These are phyloP conservation scores for Bauhinia variegata DNA, from an alignment of 306 rosid genomes.

Conservation along the genomic window DNA sequence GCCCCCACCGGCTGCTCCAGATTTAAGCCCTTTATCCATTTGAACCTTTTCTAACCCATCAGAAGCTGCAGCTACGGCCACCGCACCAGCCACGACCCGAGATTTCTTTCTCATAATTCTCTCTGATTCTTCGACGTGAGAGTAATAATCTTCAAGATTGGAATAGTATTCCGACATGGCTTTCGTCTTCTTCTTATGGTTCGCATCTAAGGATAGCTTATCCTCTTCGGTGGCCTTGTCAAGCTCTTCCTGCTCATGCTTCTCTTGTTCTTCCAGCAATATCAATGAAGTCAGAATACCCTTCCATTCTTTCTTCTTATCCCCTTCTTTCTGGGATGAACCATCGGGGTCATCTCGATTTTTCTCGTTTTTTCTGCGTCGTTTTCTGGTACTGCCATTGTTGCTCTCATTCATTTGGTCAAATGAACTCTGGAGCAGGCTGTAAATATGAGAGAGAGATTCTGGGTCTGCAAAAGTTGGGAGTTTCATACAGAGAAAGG, in stretches of 20 bases:
- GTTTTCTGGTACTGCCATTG: conserved; percentile 29
- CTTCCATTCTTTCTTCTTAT: conserved; percentile 52
- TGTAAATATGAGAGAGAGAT: conserved; percentile 42
- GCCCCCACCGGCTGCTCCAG: conserved; percentile 36
- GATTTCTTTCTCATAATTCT: conserved; percentile 54
- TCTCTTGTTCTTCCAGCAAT: conserved; percentile 64
- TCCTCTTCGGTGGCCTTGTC: conserved; percentile 55
- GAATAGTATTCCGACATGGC: conserved; percentile 58
- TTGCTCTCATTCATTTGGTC: conserved; percentile 38
- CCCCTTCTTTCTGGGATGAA: conserved; percentile 26
- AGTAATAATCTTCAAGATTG: conserved; percentile 46
- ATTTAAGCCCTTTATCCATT: conserved; percentile 30
- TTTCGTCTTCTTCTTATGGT: conserved; percentile 55
- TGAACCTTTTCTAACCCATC: conserved; percentile 33
- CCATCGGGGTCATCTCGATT: conserved; percentile 29
- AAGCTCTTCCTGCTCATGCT: conserved; percentile 46
- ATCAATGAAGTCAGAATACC: conserved; percentile 64
- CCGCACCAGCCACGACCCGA: conserved; percentile 45
- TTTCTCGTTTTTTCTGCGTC: conserved; percentile 32
- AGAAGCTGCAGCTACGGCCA: conserved; percentile 36
- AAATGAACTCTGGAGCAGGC: conserved; percentile 39
- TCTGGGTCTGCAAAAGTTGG: conserved; percentile 49
- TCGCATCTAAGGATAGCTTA: conserved; percentile 44
- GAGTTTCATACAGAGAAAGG: conserved; percentile 44
- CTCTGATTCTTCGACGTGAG: conserved; percentile 60